Evolutionary conservation across 2,329 filamentous ascomycete species (phyloP).

Genomic region (Fusarium marasasianum): DNA sequence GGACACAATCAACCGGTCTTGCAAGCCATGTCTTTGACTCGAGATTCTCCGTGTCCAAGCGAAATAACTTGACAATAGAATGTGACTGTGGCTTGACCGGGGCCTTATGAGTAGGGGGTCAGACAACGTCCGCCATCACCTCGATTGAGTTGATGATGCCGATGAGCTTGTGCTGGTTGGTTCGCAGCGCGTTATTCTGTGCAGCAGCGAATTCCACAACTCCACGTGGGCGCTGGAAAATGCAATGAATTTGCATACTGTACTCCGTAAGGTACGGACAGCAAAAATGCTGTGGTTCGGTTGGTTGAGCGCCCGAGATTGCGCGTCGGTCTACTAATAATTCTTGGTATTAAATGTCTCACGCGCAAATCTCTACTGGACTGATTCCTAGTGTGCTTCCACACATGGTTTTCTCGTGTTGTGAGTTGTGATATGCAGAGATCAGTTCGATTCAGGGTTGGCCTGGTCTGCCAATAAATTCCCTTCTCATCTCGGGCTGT

Average conservation of each 20-base stretch:
- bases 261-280: not conserved
- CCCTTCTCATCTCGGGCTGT: constrained; percentile 6
- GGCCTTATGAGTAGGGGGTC: not conserved
- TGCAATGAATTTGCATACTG: not conserved
- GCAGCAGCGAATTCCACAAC: constrained; percentile 38
- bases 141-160: constrained; percentile 3
- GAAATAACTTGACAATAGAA: constrained; percentile 9
- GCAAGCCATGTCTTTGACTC: constrained; percentile 12
- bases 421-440: not conserved
- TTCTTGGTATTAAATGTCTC: constrained; percentile 26
- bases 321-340: constrained; percentile 25
- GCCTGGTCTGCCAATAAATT: not conserved
- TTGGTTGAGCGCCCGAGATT: constrained; percentile 36
- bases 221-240: constrained; percentile 39
- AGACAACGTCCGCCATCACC: constrained; percentile 6
- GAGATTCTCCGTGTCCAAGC: constrained; percentile 6
- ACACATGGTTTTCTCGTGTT: constrained; percentile 28
- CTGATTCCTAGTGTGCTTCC: not conserved
- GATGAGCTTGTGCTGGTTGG: constrained; percentile 9
- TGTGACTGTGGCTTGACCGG: constrained; percentile 26
- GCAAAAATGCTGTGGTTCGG: constrained; percentile 14
- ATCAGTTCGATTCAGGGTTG: not conserved
- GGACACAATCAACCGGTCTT: not conserved
- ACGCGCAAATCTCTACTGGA: not conserved
- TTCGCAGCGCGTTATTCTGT: constrained; percentile 12